Evolutionary conservation across 306 rosid species (phyloP).

Genomic region (Sechiopsis laciniata): DNA sequence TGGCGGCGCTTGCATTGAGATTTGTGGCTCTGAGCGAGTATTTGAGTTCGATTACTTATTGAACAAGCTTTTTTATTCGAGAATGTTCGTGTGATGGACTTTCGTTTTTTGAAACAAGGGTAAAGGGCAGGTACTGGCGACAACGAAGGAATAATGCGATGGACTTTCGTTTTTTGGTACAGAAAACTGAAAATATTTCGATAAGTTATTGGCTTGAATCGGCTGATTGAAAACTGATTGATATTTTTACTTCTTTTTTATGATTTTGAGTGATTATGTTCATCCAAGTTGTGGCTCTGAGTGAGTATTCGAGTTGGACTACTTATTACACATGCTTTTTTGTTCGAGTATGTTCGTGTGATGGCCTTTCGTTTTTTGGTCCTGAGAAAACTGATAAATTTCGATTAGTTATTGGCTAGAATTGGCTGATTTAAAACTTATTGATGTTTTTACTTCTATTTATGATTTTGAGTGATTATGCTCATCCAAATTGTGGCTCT

Average conservation of each 20-base stretch:
- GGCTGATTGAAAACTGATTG: neutral
- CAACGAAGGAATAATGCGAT: no score
- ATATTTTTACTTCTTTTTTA: no score
- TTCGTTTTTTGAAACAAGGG: neutral
- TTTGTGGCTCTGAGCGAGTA: neutral
- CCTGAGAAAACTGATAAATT: neutral
- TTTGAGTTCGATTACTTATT: neutral
- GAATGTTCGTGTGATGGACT: neutral
- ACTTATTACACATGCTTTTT: neutral
- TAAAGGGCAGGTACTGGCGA: no score
- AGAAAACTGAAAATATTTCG: neutral
- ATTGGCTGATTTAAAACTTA: neutral
- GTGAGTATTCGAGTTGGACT: neutral
- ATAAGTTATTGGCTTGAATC: neutral
- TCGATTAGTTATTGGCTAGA: neutral
- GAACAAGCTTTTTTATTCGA: neutral
- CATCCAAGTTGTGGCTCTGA: neutral
- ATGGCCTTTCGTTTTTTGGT: neutral
- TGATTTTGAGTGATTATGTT: no score
- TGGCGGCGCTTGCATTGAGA: neutral
- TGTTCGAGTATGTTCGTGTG: neutral
- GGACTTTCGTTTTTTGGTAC: neutral
- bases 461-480: no score
- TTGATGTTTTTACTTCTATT: no score
- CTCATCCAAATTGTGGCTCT: neutral